Evolutionary conservation across 2,329 filamentous ascomycete genomes (phyloP), one percentile per base, ranked within the genome.

Genomic region (Penicillium janthinellum): DNA sequence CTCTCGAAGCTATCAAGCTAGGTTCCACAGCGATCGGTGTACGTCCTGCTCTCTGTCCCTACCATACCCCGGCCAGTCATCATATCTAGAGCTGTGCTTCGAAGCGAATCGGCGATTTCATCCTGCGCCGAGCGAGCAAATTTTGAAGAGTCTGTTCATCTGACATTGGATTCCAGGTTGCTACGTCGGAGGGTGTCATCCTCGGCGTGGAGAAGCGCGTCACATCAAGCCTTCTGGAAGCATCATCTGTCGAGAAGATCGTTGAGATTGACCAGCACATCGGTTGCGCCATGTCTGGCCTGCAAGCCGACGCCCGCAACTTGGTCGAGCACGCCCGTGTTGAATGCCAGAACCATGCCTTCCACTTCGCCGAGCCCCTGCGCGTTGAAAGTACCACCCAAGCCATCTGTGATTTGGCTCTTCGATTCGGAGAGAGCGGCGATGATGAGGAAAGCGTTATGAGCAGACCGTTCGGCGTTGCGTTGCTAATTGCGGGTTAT

Each of bases 181-280:
- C 95, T 72, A 99, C 95, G 51, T 90, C 91, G 59, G 91, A 96
- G 77, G 95, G 95, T 74, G 93, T 98, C 63, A 90, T 99, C 75
- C 89, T 99, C 54, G 95, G 95, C 70, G 95, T 99, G 66, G 95
- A 99, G 83, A 99, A 99, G 87, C 93, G 95, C 74, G 95, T 99
- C 71, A 99, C 95, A 62, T 96, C 92, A 59, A 96, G 94, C 63
- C 90, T 99, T 64, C 91, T 99, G 73, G 95, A 98, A 81, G 96
- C 95, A 35, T 96, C 91, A 49, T 97, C 93, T 42, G 95, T 99
- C 73, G 95, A 99, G 81, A 99, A 99, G 87, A 98, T 99, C 73
- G 94, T 99, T 78, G 95, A 99, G 79, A 98, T 99, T 78, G 95
- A 99, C 83, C 88, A 91, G 76, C 95, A 99, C 83, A 97, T 99